Evolutionary conservation across 148 eudicot genomes (phyloP).

Genomic region (Linanthus parryae): DNA sequence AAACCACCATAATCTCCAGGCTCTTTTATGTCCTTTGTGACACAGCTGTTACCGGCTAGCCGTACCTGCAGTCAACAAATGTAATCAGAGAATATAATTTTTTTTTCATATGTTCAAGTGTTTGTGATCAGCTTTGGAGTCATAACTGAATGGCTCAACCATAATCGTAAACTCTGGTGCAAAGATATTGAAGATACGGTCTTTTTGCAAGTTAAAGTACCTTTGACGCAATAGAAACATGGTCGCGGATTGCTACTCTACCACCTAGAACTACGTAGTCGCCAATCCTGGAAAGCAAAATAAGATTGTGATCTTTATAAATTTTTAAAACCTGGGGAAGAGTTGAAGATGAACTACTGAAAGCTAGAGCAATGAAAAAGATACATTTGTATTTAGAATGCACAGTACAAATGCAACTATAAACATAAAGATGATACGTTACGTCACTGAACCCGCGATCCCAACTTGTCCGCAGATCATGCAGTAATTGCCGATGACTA

Average conservation of each 20-base stretch:
- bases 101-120: no score
- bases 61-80: slow-evolving; percentile 50
- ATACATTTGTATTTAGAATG: neutral
- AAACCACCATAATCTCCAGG: slow-evolving; percentile 97
- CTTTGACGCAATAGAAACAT: slow-evolving; percentile 70
- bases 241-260: slow-evolving; percentile 82
- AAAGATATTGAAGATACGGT: no score
- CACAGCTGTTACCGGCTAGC: slow-evolving; percentile 80
- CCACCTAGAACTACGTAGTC: slow-evolving; percentile 84
- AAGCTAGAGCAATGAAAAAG: neutral
- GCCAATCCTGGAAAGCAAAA: slow-evolving; percentile 42
- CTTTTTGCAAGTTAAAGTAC: no score
- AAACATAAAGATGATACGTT: slow-evolving; percentile 18
- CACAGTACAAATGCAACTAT: neutral
- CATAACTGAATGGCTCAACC: neutral
- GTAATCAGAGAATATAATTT: slow-evolving; percentile 3
- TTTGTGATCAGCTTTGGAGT: neutral
- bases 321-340: neutral
- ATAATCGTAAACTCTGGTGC: neutral
- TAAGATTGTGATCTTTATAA: neutral
- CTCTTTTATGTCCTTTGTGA: slow-evolving; percentile 71
- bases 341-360: neutral
- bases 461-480: slow-evolving; percentile 93
- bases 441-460: slow-evolving; percentile 93
- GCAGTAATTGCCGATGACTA: slow-evolving; percentile 63